Base-by-base conservation (phyloP, 2,329 filamentous ascomycete species). In the Fusarium fujikuroi region DNA sequence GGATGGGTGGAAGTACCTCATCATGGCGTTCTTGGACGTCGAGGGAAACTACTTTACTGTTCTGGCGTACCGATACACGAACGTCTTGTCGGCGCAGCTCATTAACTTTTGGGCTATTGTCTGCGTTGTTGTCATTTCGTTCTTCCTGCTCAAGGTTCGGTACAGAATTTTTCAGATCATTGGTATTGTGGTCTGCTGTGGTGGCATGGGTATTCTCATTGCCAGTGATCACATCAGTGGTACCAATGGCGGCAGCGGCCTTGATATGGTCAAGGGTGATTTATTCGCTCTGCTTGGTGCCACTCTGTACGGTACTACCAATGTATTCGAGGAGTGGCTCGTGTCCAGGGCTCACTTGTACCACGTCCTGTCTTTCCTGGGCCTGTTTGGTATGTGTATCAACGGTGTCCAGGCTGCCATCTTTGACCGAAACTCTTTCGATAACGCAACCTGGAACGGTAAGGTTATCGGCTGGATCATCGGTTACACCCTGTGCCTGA, bases 31-130 rank as follows among this genome's bases (percentile, higher is more conserved):
- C 83, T 89, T 96, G 76, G 96, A 99, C 80, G 95, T 98, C 56
- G 90, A 98, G 84, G 96, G 96, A 70, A 99, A 99, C 85, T 99
- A 98, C 86, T 98, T 98, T 81, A 95, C 95, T 78, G 95, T 99
- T 57, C 88, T 98, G 56, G 96, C 95, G 9, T 99, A 98, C 85
- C 89, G 92, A 67, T 91, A 97, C 86, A 97, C 95, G 61, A 98
- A 95, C 78, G 92, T 98, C 76, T 88, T 98, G 54, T 96, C 93
- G 25, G 95, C 95, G 21, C 95, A 98, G 86, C 89, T 99, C 59
- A 94, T 99, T 84, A 98, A 98, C 87, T 98, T 98, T 85, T 98
- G 95, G 95, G 93, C 95, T 76, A 98, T 99, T 75, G 93, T 97
- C 57, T 91, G 95, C 71, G 96, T 99, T 28, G 94, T 98, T 25